Evolutionary conservation across 176 grass and related monocot species (phyloP), one percentile per base, ranked within the genome.

Genomic region (Zoysia japonica): DNA sequence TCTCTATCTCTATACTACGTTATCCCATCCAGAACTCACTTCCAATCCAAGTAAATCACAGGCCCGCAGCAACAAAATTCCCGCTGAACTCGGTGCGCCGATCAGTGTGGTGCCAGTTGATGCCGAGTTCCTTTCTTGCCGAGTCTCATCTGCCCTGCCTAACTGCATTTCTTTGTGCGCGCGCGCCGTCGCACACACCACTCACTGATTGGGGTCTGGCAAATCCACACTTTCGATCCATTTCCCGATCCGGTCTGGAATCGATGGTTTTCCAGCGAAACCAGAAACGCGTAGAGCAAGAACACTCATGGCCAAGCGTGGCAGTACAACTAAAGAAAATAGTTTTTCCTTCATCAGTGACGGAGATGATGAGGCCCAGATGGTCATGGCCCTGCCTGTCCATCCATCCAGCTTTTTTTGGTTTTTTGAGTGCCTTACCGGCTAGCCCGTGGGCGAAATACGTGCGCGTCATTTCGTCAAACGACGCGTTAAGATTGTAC

Each of bases 21-120:
- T 61, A 9, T 61, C 59, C 59, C 10, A 14, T 3, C 36, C 19
- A 64, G 35, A 64, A 64, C 37, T 64, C 61, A 64, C 61, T 64
- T 64, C 61, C 61, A 64, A 64, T 64, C 61, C 61, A 64, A 64
- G 61, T 64, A 38, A 64, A 63, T 38, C 61, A 13, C 11, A 13
- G 35, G 35, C 13, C 61, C 10, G 11, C 11, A 39, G 61, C 61
- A 64, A 39, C 61, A 2, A 38, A 64, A 64, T 14, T 12, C 61
- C 35, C 0, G 61, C 61, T 13, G 11, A 13, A 10, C 61, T 6
- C 28, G 11, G 57, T 61, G 57, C 57, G 57, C 9, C n/a, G 57
- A 35, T 61, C 57, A 61, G 57, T 61, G 57, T 61, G 59, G 59
- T 61, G 59, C 59, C 59, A 35, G 59, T 61, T 2, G 59, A 61